Conservation (phyloP, 2,329 filamentous ascomycete species). For the Trichophaea hybrida region DNA sequence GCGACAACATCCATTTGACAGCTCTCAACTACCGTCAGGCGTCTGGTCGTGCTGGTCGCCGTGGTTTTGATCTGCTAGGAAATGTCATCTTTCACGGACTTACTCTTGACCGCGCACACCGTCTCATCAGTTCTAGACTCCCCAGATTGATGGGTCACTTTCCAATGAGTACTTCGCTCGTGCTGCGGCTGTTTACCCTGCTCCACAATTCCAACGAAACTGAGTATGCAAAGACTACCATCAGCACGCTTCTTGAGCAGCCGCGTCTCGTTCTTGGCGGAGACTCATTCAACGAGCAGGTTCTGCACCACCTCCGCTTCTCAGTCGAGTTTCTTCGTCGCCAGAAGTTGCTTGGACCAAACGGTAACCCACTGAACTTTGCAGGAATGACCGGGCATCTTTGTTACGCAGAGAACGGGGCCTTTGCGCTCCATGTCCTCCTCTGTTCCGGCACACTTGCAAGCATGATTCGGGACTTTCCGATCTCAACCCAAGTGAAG, state of each 20-base stretch:
- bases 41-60: conserved; percentile 61
- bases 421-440: conserved; percentile 63
- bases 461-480: conserved; percentile 41
- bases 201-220: conserved; percentile 51
- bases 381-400: conserved; percentile 55
- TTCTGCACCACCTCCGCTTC: conserved; percentile 63
- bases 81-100: conserved; percentile 68
- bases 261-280: conserved; percentile 57
- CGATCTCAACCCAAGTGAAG: conserved; percentile 24
- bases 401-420: conserved; percentile 61
- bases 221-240: conserved; percentile 45
- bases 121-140: conserved; percentile 57
- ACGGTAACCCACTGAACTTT: conserved; percentile 56
- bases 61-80: conserved; percentile 66
- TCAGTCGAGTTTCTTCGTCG: conserved; percentile 65
- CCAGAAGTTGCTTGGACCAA: conserved; percentile 47
- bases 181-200: conserved; percentile 53
- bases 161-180: conserved; percentile 57
- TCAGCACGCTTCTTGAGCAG: conserved; percentile 55
- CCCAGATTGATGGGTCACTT: conserved; percentile 67
- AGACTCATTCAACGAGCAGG: conserved; percentile 49
- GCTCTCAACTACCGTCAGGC: conserved; percentile 64
- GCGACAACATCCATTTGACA: conserved; percentile 58
- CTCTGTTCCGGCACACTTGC: conserved; percentile 58
- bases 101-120: conserved; percentile 44